These are phyloP conservation scores for Brettanomyces sp. DNA, from an alignment of 805 yeast species.

Conservation along the genomic window DNA sequence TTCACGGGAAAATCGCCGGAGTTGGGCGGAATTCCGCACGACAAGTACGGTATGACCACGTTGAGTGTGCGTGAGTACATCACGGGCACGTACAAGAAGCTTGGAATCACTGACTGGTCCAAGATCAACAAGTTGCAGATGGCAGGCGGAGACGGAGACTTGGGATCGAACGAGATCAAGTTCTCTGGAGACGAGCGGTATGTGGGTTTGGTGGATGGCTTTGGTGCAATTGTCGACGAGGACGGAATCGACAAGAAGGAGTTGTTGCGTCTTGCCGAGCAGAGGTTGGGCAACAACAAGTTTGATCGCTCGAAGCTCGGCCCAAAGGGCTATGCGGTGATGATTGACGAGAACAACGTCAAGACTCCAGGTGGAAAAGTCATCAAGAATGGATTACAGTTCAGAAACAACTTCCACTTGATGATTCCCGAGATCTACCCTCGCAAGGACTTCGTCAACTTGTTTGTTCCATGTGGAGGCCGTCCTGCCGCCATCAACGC, in stretches of 20 bases:
- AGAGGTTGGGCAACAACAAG: conserved; percentile 62
- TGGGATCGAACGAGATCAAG: conserved; percentile 91
- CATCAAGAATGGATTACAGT: conserved; percentile 76
- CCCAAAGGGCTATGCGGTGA: conserved; percentile 66
- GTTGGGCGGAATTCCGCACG: conserved; percentile 97
- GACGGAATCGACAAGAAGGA: conserved; percentile 78
- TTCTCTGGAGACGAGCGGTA: conserved; percentile 77
- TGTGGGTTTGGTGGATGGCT: conserved; percentile 87
- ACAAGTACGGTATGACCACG: conserved; percentile 96
- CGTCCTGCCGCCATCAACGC: conserved; percentile 94
- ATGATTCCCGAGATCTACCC: conserved; percentile 55
- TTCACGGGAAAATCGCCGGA: conserved; percentile 91
- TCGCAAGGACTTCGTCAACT: conserved; percentile 44
- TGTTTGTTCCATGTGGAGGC: conserved; percentile 98
- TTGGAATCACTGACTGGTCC: conserved; percentile 45
- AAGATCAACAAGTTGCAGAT: conserved; percentile 79
- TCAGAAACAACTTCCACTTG: conserved; percentile 86
- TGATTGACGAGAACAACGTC: conserved; percentile 78
- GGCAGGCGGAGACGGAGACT: conserved; percentile 98
- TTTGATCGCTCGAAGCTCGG: conserved; percentile 64
- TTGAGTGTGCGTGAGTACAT: conserved; percentile 89
- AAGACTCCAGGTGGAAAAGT: conserved; percentile 67
- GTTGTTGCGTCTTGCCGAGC: conserved; percentile 66
- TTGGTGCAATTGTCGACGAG: conserved; percentile 91
- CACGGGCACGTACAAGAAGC: conserved; percentile 75